phyloP scores from a whole-genome alignment of 139 green algal genomes.

The Chlamydomonas urium region DNA sequence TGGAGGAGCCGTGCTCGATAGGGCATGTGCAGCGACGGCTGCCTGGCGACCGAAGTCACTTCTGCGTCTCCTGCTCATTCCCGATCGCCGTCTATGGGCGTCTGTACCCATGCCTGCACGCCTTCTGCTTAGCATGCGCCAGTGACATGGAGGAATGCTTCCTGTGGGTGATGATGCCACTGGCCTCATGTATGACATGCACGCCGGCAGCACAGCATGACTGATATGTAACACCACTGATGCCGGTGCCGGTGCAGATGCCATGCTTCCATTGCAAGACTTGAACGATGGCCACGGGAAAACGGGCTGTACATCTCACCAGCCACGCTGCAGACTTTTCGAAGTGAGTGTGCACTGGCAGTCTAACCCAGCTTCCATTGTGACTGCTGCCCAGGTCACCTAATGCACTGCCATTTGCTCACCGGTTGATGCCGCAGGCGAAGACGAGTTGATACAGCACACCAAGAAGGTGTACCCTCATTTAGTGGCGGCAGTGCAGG shows the following conservation, averaged over 20 bases:
- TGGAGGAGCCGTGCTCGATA: too few species aligned
- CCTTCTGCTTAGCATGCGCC: conserved; percentile 69
- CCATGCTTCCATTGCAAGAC: conserved; percentile 37
- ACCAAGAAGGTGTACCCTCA: conserved; percentile 38
- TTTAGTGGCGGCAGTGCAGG: conserved; percentile 24
- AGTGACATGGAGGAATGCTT: conserved; percentile 60
- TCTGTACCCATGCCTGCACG: conserved; percentile 69
- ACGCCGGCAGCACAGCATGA: too few species aligned
- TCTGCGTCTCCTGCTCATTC: conserved; percentile 64
- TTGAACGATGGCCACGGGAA: conserved; percentile 53
- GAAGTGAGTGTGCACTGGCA: conserved; percentile 30
- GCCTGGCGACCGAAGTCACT: conserved; percentile 48
- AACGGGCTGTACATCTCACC: conserved; percentile 63
- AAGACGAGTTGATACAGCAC: conserved; percentile 53
- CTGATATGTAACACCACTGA: too few species aligned
- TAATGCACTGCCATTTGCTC: not conserved
- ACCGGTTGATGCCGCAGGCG: conserved; percentile 29
- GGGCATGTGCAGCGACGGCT: not conserved
- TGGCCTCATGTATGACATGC: too few species aligned
- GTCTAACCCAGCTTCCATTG: too few species aligned
- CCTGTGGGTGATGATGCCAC: too few species aligned
- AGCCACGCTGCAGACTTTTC: conserved; percentile 60
- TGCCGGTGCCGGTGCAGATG: too few species aligned
- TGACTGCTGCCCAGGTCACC: not conserved
- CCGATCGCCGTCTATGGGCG: conserved; percentile 67